These are phyloP conservation scores for Cymbopogon flexuosus DNA, from an alignment of 202 grass and related monocot genomes.

Conservation along the genomic window DNA sequence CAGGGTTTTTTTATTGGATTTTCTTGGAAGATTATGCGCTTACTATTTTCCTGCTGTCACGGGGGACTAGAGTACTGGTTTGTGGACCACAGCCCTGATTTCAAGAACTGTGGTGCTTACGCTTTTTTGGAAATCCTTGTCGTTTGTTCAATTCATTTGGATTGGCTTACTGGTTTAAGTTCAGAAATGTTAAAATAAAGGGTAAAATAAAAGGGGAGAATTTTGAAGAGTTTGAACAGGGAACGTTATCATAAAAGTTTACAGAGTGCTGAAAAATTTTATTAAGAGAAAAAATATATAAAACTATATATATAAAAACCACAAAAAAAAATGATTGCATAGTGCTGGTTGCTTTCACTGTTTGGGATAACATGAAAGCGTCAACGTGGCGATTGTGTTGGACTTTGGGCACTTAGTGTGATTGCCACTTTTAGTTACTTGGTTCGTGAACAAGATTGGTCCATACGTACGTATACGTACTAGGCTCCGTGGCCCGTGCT, in stretches of 20 bases:
- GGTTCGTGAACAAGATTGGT: not conserved
- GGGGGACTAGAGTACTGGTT: not conserved
- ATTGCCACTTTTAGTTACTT: not conserved
- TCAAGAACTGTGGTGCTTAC: not conserved
- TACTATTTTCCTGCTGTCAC: not conserved
- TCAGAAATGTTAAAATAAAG: not conserved
- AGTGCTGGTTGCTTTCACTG: slow-evolving; percentile 27
- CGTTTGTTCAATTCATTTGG: not conserved
- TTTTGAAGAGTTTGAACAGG: not conserved
- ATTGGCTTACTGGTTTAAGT: not conserved
- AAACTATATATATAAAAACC: not conserved
- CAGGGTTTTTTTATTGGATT: slow-evolving; percentile 18
- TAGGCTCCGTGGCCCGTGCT: not conserved
- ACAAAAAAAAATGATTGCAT: not conserved
- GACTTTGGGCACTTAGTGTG: not conserved
- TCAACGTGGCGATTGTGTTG: slow-evolving; percentile 6
- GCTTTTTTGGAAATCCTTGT: not conserved
- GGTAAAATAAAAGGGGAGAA: not conserved
- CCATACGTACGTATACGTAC: not conserved
- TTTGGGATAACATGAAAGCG: slow-evolving; percentile 17
- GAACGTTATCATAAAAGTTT: not conserved
- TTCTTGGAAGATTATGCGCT: slow-evolving; percentile 32
- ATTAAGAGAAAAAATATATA: not conserved
- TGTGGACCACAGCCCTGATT: not conserved
- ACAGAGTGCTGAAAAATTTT: not conserved